phyloP scores from a whole-genome alignment of 1,139 yeast species.

The Saccharomycopsis crataegensis region DNA sequence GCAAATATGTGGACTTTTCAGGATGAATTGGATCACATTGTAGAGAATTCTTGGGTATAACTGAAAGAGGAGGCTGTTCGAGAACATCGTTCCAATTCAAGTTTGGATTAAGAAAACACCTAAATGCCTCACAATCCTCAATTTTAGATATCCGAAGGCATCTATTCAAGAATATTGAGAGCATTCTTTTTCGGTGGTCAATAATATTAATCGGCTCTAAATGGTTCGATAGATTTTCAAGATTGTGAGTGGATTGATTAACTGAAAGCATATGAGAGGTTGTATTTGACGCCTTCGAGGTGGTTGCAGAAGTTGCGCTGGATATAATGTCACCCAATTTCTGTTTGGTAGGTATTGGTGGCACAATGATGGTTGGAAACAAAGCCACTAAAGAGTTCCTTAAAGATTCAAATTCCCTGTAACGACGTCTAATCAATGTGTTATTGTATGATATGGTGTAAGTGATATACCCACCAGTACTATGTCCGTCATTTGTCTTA shows the following conservation, averaged over 20 bases:
- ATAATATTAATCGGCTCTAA: constrained; percentile 33
- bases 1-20: constrained; percentile 39
- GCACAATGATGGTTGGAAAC: constrained; percentile 78
- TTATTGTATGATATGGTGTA: constrained; percentile 66
- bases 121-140: constrained; percentile 51
- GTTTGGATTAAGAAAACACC: constrained; percentile 74
- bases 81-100: constrained; percentile 60
- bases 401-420: constrained; percentile 77
- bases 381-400: constrained; percentile 56
- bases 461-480: constrained; percentile 54
- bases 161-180: constrained; percentile 66
- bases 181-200: constrained; percentile 62
- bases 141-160: constrained; percentile 54
- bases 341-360: constrained; percentile 89
- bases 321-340: constrained; percentile 39
- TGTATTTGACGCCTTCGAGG: constrained; percentile 2
- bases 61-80: constrained; percentile 42
- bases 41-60: constrained; percentile 41
- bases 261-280: neutral
- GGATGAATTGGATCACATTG: constrained; percentile 44
- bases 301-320: constrained; percentile 33
- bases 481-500: constrained; percentile 67
- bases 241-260: neutral
- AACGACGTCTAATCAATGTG: constrained; percentile 62
- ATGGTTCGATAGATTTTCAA: neutral